These are phyloP conservation scores for Hypoxylon sp. DNA, from an alignment of 2,329 filamentous ascomycete genomes.

Conservation along the genomic window DNA sequence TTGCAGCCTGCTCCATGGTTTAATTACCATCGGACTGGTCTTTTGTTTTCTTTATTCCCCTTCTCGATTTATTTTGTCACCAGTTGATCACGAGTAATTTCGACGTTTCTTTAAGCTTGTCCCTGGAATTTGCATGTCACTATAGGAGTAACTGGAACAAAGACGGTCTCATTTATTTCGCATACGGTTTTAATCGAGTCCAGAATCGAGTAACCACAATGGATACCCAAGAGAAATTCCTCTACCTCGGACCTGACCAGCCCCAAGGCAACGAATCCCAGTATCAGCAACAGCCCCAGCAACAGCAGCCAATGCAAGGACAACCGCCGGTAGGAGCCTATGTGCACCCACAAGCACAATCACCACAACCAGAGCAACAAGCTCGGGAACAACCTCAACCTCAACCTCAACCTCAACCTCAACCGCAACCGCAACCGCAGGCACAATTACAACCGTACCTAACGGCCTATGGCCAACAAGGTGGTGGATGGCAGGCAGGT, in stretches of 20 bases:
- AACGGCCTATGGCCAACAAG: constrained; percentile 46
- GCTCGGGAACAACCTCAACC: neutral
- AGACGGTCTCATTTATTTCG: neutral
- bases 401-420: neutral
- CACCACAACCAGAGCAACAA: constrained; percentile 6
- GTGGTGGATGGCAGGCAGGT: constrained; percentile 52
- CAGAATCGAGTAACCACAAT: constrained; percentile 16
- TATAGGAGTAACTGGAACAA: neutral
- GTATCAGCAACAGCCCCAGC: neutral
- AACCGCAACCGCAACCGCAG: constrained; percentile 19
- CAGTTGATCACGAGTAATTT: neutral
- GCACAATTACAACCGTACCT: constrained; percentile 26
- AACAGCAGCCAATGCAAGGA: constrained; percentile 20
- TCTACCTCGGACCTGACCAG: constrained; percentile 27
- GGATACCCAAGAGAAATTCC: constrained; percentile 38
- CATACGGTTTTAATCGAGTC: neutral
- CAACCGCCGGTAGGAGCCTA: constrained; percentile 23
- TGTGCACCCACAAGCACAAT: constrained; percentile 1
- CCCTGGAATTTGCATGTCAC: neutral
- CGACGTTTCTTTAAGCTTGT: neutral
- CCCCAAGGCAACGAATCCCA: constrained; percentile 26
- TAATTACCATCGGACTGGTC: neutral
- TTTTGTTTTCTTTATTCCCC: constrained; percentile 16
- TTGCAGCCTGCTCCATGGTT: constrained; percentile 4
- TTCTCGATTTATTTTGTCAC: neutral